Evolutionary conservation across 2,329 filamentous ascomycete species (phyloP).

Genomic region (Fusarium sp.): DNA sequence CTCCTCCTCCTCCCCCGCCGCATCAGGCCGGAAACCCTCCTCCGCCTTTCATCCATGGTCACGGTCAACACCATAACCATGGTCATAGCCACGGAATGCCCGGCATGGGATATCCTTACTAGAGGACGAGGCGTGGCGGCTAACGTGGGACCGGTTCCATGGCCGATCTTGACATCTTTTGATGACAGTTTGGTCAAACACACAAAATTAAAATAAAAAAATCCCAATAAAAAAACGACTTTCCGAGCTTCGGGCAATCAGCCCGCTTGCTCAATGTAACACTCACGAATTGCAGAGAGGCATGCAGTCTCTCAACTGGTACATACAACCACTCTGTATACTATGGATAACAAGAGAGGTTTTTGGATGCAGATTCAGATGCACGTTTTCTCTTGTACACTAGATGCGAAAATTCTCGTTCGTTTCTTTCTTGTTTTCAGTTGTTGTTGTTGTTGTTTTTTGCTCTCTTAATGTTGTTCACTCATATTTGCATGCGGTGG

Average conservation of each 20-base stretch:
- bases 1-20: slow-evolving; percentile 35
- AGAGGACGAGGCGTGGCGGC: slow-evolving; percentile 10
- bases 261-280: slow-evolving; percentile 18
- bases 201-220: not conserved
- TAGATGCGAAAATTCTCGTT: slow-evolving; percentile 28
- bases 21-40: slow-evolving; percentile 35
- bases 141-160: not conserved
- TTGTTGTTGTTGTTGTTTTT: not conserved
- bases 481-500: slow-evolving; percentile 22
- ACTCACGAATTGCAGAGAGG: slow-evolving; percentile 19
- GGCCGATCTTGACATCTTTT: not conserved
- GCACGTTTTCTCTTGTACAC: slow-evolving; percentile 37
- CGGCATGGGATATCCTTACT: slow-evolving; percentile 45
- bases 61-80: slow-evolving; percentile 22
- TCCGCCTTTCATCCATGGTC: slow-evolving; percentile 39
- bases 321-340: slow-evolving; percentile 41
- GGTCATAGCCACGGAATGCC: slow-evolving; percentile 39
- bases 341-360: slow-evolving; percentile 37
- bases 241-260: not conserved
- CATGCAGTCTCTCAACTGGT: slow-evolving; percentile 22
- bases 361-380: slow-evolving; percentile 40
- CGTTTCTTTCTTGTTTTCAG: not conserved
- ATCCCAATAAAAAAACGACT: slow-evolving; percentile 18
- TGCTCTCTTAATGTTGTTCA: slow-evolving; percentile 9
- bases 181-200: not conserved